These are phyloP conservation scores for Onygena corvina DNA, from an alignment of 2,329 filamentous ascomycete genomes.

Conservation along the genomic window DNA sequence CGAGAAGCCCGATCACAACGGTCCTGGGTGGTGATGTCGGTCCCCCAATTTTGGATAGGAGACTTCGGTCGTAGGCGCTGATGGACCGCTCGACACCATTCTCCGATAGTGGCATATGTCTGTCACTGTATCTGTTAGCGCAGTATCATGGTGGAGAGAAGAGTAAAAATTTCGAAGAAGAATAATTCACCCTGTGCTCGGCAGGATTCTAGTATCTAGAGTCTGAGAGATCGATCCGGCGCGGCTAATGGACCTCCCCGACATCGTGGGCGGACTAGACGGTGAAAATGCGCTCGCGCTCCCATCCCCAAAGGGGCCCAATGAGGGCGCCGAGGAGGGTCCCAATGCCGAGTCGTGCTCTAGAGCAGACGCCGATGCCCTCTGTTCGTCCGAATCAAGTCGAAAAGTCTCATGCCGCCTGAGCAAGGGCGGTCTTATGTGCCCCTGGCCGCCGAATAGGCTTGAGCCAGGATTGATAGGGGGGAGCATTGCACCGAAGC, in stretches of 20 bases:
- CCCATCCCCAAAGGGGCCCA: neutral
- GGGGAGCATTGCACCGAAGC: conserved; percentile 25
- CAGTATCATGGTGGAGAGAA: neutral
- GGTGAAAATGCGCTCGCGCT: neutral
- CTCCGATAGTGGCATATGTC: conserved; percentile 48
- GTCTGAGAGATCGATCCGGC: neutral
- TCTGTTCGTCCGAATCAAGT: conserved; percentile 8
- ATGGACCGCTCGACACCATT: conserved; percentile 47
- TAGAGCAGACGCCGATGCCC: neutral
- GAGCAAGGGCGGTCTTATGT: conserved; percentile 28
- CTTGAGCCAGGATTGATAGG: conserved; percentile 41
- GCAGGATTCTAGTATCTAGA: neutral
- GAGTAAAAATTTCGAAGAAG: neutral
- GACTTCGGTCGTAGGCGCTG: conserved; percentile 50
- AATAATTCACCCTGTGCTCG: neutral
- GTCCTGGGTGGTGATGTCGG: conserved; percentile 44
- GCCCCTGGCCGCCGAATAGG: conserved; percentile 35
- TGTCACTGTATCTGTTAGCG: conserved; percentile 18
- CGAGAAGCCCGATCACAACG: conserved; percentile 22
- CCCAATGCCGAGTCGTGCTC: neutral
- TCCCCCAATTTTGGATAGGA: conserved; percentile 51
- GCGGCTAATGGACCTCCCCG: neutral
- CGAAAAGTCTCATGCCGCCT: conserved; percentile 20
- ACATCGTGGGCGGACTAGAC: neutral
- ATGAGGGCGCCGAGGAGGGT: neutral